Evolutionary conservation across 2,329 filamentous ascomycete genomes (phyloP).

Genomic region (Fusarium circinatum): DNA sequence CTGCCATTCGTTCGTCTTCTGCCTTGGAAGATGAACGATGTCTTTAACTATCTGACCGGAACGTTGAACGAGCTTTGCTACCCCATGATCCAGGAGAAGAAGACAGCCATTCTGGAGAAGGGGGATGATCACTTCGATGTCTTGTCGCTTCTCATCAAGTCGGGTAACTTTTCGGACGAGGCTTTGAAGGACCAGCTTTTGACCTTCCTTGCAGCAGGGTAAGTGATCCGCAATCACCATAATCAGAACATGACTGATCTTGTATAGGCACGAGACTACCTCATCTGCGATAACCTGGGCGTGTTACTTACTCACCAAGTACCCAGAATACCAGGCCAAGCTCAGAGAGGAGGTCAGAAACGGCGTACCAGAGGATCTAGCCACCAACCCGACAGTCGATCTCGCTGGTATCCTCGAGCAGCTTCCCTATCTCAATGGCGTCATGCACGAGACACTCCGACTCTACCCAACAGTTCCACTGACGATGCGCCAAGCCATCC

Average conservation of each 20-base stretch:
- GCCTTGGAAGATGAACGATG: slow-evolving; percentile 36
- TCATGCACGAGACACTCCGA: slow-evolving; percentile 75
- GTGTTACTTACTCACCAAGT: slow-evolving; percentile 31
- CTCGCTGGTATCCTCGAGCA: slow-evolving; percentile 66
- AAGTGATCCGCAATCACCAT: accelerated
- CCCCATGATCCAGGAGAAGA: slow-evolving; percentile 55
- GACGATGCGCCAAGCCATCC: slow-evolving; percentile 68
- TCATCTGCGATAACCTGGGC: slow-evolving; percentile 36
- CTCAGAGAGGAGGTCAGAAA: slow-evolving; percentile 26
- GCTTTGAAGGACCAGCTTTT: slow-evolving; percentile 65
- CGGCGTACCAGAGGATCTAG: neutral
- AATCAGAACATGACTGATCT: neutral
- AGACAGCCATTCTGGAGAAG: slow-evolving; percentile 57
- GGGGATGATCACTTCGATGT: slow-evolving; percentile 68
- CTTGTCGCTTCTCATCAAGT: slow-evolving; percentile 65
- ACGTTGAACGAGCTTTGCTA: slow-evolving; percentile 21
- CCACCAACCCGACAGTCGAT: slow-evolving; percentile 41
- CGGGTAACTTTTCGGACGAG: slow-evolving; percentile 62
- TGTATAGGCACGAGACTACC: slow-evolving; percentile 30
- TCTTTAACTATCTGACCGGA: slow-evolving; percentile 24
- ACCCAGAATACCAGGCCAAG: slow-evolving; percentile 29
- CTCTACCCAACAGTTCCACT: slow-evolving; percentile 73
- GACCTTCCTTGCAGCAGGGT: slow-evolving; percentile 60
- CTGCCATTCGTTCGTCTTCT: slow-evolving; percentile 13
- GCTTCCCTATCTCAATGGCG: slow-evolving; percentile 74